Evolutionary conservation across 495 filamentous ascomycete species (phyloP).

Genomic region (Tetracladium marchalianum): DNA sequence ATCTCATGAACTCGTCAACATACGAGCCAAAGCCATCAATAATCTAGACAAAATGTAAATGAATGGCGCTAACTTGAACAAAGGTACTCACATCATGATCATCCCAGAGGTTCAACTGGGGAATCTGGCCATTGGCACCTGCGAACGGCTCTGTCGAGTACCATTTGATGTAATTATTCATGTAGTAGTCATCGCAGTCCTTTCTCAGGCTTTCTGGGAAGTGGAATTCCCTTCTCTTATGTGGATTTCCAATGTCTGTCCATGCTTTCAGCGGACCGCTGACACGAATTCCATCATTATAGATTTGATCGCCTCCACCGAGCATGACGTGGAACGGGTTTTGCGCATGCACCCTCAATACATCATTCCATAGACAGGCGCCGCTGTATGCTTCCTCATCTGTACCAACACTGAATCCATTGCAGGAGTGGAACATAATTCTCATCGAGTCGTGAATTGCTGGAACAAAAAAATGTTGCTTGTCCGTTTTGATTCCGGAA

Average conservation of each 20-base stretch:
- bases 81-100: constrained; percentile 56
- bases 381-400: constrained; percentile 79
- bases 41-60: constrained; percentile 40
- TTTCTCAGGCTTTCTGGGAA: constrained; percentile 65
- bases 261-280: constrained; percentile 67
- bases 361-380: constrained; percentile 83
- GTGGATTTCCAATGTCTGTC: constrained; percentile 74
- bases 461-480: constrained; percentile 62
- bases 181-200: constrained; percentile 83
- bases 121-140: constrained; percentile 73
- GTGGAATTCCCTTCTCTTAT: constrained; percentile 65
- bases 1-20: constrained; percentile 88
- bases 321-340: constrained; percentile 91
- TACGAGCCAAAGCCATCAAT: constrained; percentile 93
- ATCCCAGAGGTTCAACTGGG: constrained; percentile 93
- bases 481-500: constrained; percentile 30
- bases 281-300: constrained; percentile 83
- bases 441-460: constrained; percentile 77
- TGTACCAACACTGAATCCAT: constrained; percentile 90
- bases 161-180: constrained; percentile 82
- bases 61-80: neutral
- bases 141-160: constrained; percentile 79
- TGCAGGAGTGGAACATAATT: constrained; percentile 93
- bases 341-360: constrained; percentile 56
- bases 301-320: constrained; percentile 92